Evolutionary conservation across 192 early-diverging fungal species (phyloP).

Genomic region (Umbelopsis ramanniana): DNA sequence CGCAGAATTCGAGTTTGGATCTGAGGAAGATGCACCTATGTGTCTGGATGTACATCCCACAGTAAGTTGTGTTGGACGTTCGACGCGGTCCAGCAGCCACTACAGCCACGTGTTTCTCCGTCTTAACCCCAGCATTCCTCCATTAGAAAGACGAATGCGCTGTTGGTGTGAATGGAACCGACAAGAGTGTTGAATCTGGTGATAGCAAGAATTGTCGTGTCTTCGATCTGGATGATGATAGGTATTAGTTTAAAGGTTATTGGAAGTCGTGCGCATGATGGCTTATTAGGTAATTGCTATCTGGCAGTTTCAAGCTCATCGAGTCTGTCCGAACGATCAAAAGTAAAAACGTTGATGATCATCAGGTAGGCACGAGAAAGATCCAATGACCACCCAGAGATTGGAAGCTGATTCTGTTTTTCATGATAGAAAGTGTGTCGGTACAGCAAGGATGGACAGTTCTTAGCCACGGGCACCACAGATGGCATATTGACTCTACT

Average conservation of each 20-base stretch:
- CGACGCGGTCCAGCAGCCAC: not conserved
- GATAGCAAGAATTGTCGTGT: constrained; percentile 80
- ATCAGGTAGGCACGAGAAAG: constrained; percentile 50
- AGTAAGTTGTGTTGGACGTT: constrained; percentile 45
- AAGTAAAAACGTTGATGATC: constrained; percentile 56
- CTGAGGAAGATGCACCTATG: constrained; percentile 85
- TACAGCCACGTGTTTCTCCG: not conserved
- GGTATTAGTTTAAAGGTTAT: constrained; percentile 19
- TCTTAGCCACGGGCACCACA: constrained; percentile 69
- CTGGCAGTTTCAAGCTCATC: constrained; percentile 18
- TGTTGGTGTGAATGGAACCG: constrained; percentile 74
- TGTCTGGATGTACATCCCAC: constrained; percentile 79
- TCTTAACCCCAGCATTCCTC: not conserved
- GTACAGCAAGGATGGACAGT: constrained; percentile 69
- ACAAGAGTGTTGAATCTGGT: constrained; percentile 66
- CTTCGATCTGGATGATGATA: constrained; percentile 62
- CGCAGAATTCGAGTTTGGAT: constrained; percentile 32
- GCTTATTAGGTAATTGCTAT: not conserved
- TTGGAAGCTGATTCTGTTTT: not conserved
- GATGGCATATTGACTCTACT: constrained; percentile 67
- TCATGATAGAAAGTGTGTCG: constrained; percentile 54
- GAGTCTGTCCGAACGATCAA: constrained; percentile 47
- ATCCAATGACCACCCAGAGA: not conserved
- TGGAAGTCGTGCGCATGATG: not conserved
- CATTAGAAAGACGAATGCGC: constrained; percentile 60